A percentile compares a stretch with the other conserved stretches of the same genome.
These are phyloP conservation scores for Umbelopsis sp. DNA, from an alignment of 192 early-diverging fungal genomes.

Conservation along the genomic window DNA sequence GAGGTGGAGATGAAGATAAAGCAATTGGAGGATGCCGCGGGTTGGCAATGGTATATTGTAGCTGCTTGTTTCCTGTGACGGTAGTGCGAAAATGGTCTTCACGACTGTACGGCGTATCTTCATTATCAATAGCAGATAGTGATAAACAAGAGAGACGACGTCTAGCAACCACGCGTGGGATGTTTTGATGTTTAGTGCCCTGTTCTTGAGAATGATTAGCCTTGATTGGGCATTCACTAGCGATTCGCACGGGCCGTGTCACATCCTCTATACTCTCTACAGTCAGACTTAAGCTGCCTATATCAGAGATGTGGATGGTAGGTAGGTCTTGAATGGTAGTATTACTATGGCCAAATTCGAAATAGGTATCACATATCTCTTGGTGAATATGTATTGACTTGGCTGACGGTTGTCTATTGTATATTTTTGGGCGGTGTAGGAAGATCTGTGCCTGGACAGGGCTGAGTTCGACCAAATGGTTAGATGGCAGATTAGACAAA, in stretches of 20 bases:
- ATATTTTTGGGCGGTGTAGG: not conserved
- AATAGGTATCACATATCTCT: not conserved
- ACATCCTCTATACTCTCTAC: not conserved
- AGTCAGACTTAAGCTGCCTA: not conserved
- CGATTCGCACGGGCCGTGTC: not conserved
- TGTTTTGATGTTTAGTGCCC: not conserved
- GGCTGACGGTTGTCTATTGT: not conserved
- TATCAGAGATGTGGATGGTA: not conserved
- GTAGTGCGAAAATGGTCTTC: not conserved
- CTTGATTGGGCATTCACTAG: not conserved
- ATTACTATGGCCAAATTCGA: not conserved
- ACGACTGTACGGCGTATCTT: not conserved
- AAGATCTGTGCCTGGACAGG: not conserved
- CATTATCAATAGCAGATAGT: not conserved
- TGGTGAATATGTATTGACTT: not conserved
- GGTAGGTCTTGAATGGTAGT: not conserved
- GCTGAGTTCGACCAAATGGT: not conserved
- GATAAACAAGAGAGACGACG: not conserved
- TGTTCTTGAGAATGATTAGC: not conserved
- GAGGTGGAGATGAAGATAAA: not conserved
- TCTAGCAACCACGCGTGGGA: not conserved
- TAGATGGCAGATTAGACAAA: not conserved
- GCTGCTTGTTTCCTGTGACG: not conserved
- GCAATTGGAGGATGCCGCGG: not conserved
- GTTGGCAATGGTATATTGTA: slow-evolving; percentile 2